phyloP scores from a whole-genome alignment of 2,329 filamentous ascomycete species.

The Tolypocladium nubicola region DNA sequence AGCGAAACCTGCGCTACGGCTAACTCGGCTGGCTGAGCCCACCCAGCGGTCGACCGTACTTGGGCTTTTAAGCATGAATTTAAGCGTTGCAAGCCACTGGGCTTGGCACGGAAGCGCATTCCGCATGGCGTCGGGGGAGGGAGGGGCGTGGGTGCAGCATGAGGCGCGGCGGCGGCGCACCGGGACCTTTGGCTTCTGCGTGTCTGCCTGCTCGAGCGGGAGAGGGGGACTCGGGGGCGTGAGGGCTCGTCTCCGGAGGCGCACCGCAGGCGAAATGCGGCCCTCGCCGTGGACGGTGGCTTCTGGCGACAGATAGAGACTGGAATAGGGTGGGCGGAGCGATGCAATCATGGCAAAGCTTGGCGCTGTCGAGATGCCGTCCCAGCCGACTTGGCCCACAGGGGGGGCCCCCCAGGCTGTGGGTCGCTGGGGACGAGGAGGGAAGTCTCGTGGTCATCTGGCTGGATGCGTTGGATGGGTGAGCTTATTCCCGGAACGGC shows the following conservation, averaged over 20 bases:
- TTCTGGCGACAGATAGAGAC: not conserved
- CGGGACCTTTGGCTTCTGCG: not conserved
- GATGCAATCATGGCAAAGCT: constrained; percentile 3
- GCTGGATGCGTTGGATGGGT: not conserved
- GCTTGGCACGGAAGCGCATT: constrained; percentile 24
- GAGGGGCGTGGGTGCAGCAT: not conserved
- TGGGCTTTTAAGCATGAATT: constrained; percentile 38
- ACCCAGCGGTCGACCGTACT: constrained; percentile 3
- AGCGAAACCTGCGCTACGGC: constrained; percentile 6
- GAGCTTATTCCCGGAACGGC: not conserved
- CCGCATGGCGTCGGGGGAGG: constrained; percentile 5
- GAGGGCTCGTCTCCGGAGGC: not conserved
- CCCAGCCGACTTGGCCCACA: constrained; percentile 25
- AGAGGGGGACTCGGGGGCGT: not conserved
- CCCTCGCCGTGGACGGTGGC: not conserved
- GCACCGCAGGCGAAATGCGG: not conserved
- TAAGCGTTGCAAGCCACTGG: constrained; percentile 36
- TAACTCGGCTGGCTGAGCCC: constrained; percentile 8
- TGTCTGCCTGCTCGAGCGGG: not conserved
- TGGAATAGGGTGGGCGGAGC: not conserved
- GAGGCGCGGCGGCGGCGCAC: not conserved
- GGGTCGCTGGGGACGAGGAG: constrained; percentile 1
- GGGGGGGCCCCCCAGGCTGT: constrained; percentile 9
- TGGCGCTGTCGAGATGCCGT: constrained; percentile 25
- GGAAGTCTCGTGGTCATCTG: constrained; percentile 1